Evolutionary conservation across 2,329 filamentous ascomycete genomes (phyloP).

Genomic region (Drechslerella coelobrocha): DNA sequence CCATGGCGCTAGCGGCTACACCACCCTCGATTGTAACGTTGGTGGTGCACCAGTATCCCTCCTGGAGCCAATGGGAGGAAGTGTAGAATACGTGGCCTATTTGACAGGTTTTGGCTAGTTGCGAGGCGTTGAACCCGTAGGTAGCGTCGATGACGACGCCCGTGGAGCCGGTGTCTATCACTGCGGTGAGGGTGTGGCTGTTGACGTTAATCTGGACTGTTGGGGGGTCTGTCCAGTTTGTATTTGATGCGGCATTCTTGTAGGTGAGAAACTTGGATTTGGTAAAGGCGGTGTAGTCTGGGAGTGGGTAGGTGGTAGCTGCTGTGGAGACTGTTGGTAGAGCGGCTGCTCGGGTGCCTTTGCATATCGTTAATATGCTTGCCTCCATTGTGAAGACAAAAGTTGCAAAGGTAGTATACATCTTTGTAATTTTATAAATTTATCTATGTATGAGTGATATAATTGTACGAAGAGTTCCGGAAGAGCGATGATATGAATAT

Average conservation of each 20-base stretch:
- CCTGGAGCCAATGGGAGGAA: conserved; percentile 38
- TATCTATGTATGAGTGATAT: no score
- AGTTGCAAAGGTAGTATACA: no score
- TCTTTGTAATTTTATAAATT: no score
- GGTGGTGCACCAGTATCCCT: conserved; percentile 33
- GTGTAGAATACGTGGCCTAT: conserved; percentile 35
- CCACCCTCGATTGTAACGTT: conserved; percentile 23
- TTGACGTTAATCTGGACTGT: conserved; percentile 23
- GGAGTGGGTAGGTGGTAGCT: conserved; percentile 25
- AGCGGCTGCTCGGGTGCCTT: no score
- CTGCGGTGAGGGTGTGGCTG: conserved; percentile 5
- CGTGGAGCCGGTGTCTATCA: conserved; percentile 34
- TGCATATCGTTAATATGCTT: no score
- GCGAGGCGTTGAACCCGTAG: conserved; percentile 21
- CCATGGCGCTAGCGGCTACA: conserved; percentile 14
- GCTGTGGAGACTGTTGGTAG: no score
- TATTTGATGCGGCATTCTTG: conserved; percentile 17
- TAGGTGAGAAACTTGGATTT: conserved; percentile 34
- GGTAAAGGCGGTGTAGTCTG: conserved; percentile 15
- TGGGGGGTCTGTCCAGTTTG: conserved; percentile 22
- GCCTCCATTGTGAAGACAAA: no score
- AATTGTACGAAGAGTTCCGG: no score
- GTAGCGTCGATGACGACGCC: conserved; percentile 31
- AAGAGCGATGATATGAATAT: no score
- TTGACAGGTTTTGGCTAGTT: conserved; percentile 16